These are phyloP conservation scores for Tolypocladium paradoxum DNA, from an alignment of 2,329 filamentous ascomycete genomes.

Conservation along the genomic window DNA sequence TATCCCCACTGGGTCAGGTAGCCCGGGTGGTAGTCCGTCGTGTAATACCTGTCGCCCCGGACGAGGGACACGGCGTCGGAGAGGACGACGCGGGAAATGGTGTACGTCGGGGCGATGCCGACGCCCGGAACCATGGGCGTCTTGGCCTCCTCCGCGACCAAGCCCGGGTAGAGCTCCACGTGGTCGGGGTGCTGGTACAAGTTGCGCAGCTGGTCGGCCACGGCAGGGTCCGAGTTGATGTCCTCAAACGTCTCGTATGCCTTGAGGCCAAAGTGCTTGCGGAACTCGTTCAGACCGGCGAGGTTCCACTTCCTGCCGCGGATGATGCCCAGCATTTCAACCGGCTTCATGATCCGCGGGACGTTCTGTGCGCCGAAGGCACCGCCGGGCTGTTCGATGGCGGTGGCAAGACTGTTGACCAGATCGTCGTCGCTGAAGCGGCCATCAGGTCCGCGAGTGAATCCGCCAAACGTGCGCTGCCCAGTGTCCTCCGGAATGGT, in stretches of 20 bases:
- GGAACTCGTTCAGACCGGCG: slow-evolving; percentile 73
- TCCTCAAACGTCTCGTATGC: slow-evolving; percentile 70
- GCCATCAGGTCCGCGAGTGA: slow-evolving; percentile 55
- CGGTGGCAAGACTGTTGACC: slow-evolving; percentile 54
- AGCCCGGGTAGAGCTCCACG: slow-evolving; percentile 70
- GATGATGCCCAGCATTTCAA: slow-evolving; percentile 73
- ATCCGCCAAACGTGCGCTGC: slow-evolving; percentile 56
- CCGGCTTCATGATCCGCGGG: slow-evolving; percentile 59
- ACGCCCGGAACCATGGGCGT: slow-evolving; percentile 62
- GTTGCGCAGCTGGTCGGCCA: slow-evolving; percentile 53
- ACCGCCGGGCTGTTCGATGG: slow-evolving; percentile 70
- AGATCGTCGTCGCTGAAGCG: slow-evolving; percentile 68
- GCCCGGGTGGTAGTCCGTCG: slow-evolving; percentile 61
- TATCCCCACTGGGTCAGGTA: slow-evolving; percentile 79
- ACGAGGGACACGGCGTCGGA: slow-evolving; percentile 73
- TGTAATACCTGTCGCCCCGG: slow-evolving; percentile 70
- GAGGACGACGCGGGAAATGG: slow-evolving; percentile 64
- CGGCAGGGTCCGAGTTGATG: slow-evolving; percentile 66
- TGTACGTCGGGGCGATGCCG: slow-evolving; percentile 66
- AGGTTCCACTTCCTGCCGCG: slow-evolving; percentile 69
- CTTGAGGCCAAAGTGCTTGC: slow-evolving; percentile 69
- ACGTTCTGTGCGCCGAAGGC: slow-evolving; percentile 65
- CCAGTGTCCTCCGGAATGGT: slow-evolving; percentile 54
- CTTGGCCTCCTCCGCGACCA: slow-evolving; percentile 68
- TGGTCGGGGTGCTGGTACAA: slow-evolving; percentile 71